A percentile compares a stretch with the other conserved stretches of the same genome.
phyloP scores from a whole-genome alignment of 371 early-diverging fungal genomes.

The Umbelopsis sp. region DNA sequence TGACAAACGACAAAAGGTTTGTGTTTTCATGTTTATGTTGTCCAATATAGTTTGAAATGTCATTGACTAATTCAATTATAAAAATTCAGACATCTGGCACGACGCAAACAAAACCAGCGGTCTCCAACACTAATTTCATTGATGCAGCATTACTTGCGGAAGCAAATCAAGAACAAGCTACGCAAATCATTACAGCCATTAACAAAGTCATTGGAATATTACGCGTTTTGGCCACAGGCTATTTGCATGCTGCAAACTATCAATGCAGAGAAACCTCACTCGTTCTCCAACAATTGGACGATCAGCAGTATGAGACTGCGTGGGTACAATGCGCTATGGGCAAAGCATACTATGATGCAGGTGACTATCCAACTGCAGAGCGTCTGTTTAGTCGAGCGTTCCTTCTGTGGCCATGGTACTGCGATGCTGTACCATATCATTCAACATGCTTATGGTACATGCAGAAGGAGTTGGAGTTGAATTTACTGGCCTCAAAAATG shows the following conservation, averaged over 20 bases:
- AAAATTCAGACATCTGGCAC: not conserved
- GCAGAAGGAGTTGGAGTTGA: constrained; percentile 40
- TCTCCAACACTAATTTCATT: not conserved
- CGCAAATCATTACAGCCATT: constrained; percentile 33
- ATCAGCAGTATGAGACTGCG: constrained; percentile 46
- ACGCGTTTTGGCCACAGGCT: constrained; percentile 36
- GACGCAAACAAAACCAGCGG: not conserved
- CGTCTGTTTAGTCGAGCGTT: constrained; percentile 41
- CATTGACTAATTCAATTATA: not conserved
- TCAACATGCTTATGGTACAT: constrained; percentile 51
- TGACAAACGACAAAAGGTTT: constrained; percentile 12
- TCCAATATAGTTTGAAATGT: not conserved
- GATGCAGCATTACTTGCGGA: constrained; percentile 1
- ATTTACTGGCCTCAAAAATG: constrained; percentile 44
- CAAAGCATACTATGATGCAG: constrained; percentile 42
- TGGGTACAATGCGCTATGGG: constrained; percentile 40
- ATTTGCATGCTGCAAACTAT: constrained; percentile 37
- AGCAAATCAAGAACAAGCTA: constrained; percentile 10
- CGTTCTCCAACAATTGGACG: constrained; percentile 39
- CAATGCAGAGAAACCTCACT: constrained; percentile 33
- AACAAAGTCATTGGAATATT: constrained; percentile 36
- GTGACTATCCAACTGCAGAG: constrained; percentile 37
- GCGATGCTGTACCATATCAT: constrained; percentile 41
- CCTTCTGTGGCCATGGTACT: constrained; percentile 45
- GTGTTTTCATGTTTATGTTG: not conserved